Conservation (phyloP, 164 flowering plant species). For the Cinnamomum chago region DNA sequence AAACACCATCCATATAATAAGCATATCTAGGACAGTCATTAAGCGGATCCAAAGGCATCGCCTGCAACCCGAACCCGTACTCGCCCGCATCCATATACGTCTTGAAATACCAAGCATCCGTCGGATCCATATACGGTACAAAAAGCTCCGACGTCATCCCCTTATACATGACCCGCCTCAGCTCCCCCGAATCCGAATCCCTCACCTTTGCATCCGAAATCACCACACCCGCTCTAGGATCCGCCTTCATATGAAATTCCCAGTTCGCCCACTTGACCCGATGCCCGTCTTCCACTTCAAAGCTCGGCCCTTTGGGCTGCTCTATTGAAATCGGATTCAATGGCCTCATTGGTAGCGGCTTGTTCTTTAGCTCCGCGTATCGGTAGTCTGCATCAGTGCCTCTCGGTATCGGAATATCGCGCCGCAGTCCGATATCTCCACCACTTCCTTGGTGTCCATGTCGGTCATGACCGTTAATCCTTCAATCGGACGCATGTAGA, state of each 20-base stretch:
- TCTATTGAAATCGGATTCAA: slow-evolving; percentile 60
- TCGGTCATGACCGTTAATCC: slow-evolving; percentile 76
- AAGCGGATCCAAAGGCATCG: slow-evolving; percentile 85
- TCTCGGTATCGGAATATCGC: slow-evolving; percentile 57
- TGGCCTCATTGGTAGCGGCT: slow-evolving; percentile 12
- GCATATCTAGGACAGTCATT: slow-evolving; percentile 92
- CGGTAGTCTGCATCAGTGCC: slow-evolving; percentile 73
- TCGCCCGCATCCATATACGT: slow-evolving; percentile 98
- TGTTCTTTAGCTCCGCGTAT: slow-evolving; percentile 19
- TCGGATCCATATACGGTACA: slow-evolving; percentile 97
- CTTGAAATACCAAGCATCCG: slow-evolving; percentile 93
- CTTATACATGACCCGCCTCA: slow-evolving; percentile 79
- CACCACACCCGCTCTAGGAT: slow-evolving; percentile 77
- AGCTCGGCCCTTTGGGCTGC: slow-evolving; percentile 68
- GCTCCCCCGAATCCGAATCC: slow-evolving; percentile 53
- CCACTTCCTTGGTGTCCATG: slow-evolving; percentile 60
- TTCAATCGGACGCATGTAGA: slow-evolving; percentile 96
- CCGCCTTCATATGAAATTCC: slow-evolving; percentile 93
- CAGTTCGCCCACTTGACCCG: slow-evolving; percentile 88
- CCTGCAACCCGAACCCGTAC: slow-evolving; percentile 78
- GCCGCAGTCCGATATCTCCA: slow-evolving; percentile 59
- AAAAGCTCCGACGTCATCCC: slow-evolving; percentile 79
- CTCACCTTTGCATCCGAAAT: slow-evolving; percentile 61
- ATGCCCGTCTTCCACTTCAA: slow-evolving; percentile 56
- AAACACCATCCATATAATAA: slow-evolving; percentile 83